Base-by-base conservation (phyloP, 495 filamentous ascomycete genomes). In the Lophium mytilinum region DNA sequence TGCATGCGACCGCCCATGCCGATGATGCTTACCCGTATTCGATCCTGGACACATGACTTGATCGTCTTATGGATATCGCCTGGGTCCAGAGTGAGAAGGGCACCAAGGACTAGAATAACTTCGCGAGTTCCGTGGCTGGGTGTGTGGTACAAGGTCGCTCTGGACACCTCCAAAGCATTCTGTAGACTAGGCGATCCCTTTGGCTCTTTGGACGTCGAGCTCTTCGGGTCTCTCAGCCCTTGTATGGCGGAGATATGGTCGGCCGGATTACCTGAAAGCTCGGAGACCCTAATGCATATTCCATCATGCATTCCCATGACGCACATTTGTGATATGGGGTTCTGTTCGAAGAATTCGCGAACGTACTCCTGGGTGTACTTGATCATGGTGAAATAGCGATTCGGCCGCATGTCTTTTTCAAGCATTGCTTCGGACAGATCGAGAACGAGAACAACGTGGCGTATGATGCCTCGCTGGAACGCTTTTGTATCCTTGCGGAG, bases 21-120 rank as follows among this genome's bases (percentile, higher is more conserved):
- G 48, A 99, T 84, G 51, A 99, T 80, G 15, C 84, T 81, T 36
- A 95, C 88, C 14, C 87, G 86, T 60, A 99, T 90, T 21, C 85
- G 82, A 69, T 96, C 90, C 53, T 73, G 69, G 21, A 92, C 78
- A 21, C 96, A 82, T 9, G 79, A 76, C 18, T 75, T 72, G 67
- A 96, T 92, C 1, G 91, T 99, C 62, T 87, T 80, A 68, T 95
- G 89, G 56, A 99, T 96, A 70, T 99, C 94, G 48, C 90, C 89
- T 0, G 93, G 93, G 61, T 99, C 93, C 58, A 83, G 87, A 34
- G 89, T 88, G 15, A 93, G 80, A 1, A 97, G 79, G 33, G 92
- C 93, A 42, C 93, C 94, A 65, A 90, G 95, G 47, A 97, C 81
- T 35, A 99, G 82, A 12, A 99, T 81, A 10, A 95, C 82, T 69